These are phyloP conservation scores for Phaffia rhodozyma DNA, from an alignment of 1,284 basidiomycete genomes.

Conservation along the genomic window DNA sequence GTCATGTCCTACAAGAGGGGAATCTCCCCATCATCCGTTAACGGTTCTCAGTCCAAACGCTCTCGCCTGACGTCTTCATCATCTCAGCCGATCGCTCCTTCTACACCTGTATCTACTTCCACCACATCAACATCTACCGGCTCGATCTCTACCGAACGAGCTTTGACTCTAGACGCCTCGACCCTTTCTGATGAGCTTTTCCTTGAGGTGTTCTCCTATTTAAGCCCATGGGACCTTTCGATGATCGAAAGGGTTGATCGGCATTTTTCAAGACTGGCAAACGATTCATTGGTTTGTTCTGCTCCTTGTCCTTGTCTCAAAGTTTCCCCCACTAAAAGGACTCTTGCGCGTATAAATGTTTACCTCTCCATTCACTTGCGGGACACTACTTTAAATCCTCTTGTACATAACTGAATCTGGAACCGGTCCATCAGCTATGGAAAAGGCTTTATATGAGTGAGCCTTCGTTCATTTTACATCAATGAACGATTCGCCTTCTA, in stretches of 20 bases:
- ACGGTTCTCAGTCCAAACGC: too few species aligned
- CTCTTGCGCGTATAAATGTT: not conserved
- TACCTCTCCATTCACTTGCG: not conserved
- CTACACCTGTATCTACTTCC: too few species aligned
- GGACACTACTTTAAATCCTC: not conserved
- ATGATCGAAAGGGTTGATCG: constrained; percentile 12
- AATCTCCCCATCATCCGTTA: too few species aligned
- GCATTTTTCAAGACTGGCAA: constrained; percentile 13
- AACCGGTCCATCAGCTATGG: not conserved
- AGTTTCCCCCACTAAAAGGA: too few species aligned
- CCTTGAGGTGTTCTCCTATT: constrained; percentile 3
- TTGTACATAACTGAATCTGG: too few species aligned
- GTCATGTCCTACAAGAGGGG: too few species aligned
- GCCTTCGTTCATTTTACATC: not conserved
- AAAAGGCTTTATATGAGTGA: not conserved
- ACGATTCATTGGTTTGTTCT: constrained; percentile 2
- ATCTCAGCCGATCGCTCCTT: too few species aligned
- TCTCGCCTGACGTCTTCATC: too few species aligned
- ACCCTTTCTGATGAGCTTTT: constrained; percentile 16
- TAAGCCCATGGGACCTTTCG: not conserved
- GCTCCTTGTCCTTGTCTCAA: too few species aligned
- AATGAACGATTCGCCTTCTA: too few species aligned
- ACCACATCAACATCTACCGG: too few species aligned
- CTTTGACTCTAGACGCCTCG: constrained; percentile 8
- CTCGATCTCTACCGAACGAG: too few species aligned